phyloP scores from a whole-genome alignment of 2,329 filamentous ascomycete genomes.

The Neopestalotiopsis clavispora region DNA sequence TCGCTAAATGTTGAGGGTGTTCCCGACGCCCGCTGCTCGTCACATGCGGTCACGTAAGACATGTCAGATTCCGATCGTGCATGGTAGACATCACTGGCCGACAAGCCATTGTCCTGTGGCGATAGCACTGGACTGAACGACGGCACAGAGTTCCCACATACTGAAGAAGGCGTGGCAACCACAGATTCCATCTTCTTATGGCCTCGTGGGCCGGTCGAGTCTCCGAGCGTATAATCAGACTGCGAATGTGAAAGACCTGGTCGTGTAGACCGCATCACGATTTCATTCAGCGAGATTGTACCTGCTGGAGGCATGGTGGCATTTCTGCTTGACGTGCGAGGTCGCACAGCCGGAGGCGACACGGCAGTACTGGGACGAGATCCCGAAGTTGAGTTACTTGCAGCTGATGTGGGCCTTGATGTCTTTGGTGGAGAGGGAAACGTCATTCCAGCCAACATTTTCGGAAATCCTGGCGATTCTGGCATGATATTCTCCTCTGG shows the following conservation, averaged over 20 bases:
- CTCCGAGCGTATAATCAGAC: conserved; percentile 2
- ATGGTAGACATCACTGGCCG: no score
- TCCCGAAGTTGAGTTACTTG: conserved; percentile 24
- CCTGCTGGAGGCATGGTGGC: conserved; percentile 14
- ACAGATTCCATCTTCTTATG: background rate
- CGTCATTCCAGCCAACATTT: conserved; percentile 32
- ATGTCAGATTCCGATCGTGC: conserved; percentile 15
- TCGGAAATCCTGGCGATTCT: conserved; percentile 36
- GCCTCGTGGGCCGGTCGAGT: background rate
- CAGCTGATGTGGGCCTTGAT: conserved; percentile 24
- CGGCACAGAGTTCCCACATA: background rate
- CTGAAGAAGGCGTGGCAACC: background rate
- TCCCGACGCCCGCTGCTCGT: background rate
- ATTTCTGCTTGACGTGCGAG: conserved; percentile 29
- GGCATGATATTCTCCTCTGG: conserved; percentile 25
- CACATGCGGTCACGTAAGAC: conserved; percentile 17
- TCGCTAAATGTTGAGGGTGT: conserved; percentile 22
- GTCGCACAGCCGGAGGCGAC: conserved; percentile 21
- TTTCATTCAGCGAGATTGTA: conserved; percentile 26
- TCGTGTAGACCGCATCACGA: conserved; percentile 27
- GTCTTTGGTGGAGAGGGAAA: conserved; percentile 33
- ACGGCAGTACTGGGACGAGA: conserved; percentile 17
- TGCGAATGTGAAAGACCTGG: conserved; percentile 14
- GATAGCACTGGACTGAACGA: background rate
- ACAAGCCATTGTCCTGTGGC: background rate